Conservation (phyloP, 768 basidiomycete genomes). For the Suillus placidus region DNA sequence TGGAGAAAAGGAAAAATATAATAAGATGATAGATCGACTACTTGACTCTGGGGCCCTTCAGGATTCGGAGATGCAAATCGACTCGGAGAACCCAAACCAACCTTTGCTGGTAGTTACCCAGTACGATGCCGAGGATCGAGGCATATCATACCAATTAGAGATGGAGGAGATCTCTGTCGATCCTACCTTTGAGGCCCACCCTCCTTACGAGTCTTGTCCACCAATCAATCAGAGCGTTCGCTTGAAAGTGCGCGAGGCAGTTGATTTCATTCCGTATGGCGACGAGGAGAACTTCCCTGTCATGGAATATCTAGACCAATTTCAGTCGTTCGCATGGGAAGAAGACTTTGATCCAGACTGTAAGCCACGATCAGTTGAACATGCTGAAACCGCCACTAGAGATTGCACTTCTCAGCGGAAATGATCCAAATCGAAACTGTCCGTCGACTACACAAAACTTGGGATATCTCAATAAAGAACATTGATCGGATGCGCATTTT, state of each 20-base stretch:
- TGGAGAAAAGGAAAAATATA: background rate
- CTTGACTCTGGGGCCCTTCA: background rate
- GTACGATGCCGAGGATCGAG: background rate
- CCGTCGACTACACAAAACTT: slow-evolving; percentile 37
- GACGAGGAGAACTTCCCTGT: slow-evolving; percentile 46
- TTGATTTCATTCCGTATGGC: slow-evolving; percentile 47
- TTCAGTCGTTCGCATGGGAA: slow-evolving; percentile 40
- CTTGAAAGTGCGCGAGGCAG: background rate
- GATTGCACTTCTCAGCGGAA: slow-evolving; percentile 40
- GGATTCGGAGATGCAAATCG: background rate
- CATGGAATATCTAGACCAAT: slow-evolving; percentile 29
- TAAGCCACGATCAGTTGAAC: slow-evolving; percentile 30
- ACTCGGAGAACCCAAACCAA: background rate
- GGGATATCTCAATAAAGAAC: slow-evolving; percentile 35
- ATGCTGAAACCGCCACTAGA: background rate
- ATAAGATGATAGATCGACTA: background rate
- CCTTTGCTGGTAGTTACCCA: slow-evolving; percentile 15
- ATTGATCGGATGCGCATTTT: slow-evolving; percentile 41
- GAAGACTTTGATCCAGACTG: slow-evolving; percentile 50
- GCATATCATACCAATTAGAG: slow-evolving; percentile 2
- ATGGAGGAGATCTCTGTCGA: slow-evolving; percentile 24
- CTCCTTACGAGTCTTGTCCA: slow-evolving; percentile 50
- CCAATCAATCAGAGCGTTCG: slow-evolving; percentile 40
- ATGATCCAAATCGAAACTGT: slow-evolving; percentile 50
- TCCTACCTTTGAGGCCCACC: slow-evolving; percentile 22